A percentile compares a stretch with the other conserved stretches of the same genome.
Evolutionary conservation across 805 yeast genomes (phyloP).

Genomic region (Ogataea naganishii): DNA sequence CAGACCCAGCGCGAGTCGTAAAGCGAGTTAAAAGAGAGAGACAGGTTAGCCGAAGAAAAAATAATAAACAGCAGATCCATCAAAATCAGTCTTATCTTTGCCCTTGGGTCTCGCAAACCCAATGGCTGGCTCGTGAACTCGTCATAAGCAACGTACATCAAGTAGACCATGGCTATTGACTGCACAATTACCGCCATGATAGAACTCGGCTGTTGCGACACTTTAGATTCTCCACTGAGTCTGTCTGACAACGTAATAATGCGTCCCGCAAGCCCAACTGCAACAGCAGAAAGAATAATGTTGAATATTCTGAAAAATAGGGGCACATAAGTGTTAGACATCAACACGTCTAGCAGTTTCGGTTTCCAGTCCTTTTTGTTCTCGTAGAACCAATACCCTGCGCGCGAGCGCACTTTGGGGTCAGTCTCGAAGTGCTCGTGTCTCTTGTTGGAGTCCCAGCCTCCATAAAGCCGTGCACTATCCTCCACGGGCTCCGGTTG

Average conservation of each 20-base stretch:
- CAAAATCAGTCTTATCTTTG: conserved; percentile 72
- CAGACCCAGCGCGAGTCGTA: conserved; percentile 83
- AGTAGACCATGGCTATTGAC: conserved; percentile 65
- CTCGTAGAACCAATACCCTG: conserved; percentile 59
- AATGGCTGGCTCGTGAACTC: conserved; percentile 89
- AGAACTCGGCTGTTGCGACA: conserved; percentile 79
- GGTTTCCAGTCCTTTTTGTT: conserved; percentile 60
- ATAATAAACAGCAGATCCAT: conserved; percentile 83
- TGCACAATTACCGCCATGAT: conserved; percentile 89
- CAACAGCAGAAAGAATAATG: conserved; percentile 49
- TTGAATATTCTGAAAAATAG: conserved; percentile 59
- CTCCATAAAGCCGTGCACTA: conserved; percentile 2
- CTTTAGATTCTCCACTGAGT: conserved; percentile 24
- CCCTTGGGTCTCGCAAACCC: conserved; percentile 79
- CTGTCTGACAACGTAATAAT: conserved; percentile 36
- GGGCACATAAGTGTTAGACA: conserved; percentile 77
- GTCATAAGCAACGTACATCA: conserved; percentile 77
- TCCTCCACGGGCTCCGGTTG: conserved; percentile 14
- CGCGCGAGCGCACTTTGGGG: conserved; percentile 40
- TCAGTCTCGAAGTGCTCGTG: conserved; percentile 8
- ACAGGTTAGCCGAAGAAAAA: conserved; percentile 78
- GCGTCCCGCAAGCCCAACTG: conserved; percentile 64
- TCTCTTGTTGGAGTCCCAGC: conserved; percentile 9
- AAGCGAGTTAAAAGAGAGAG: conserved; percentile 77
- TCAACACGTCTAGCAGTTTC: conserved; percentile 45